These are phyloP conservation scores for Erodium moschatum DNA, from an alignment of 441 rosid genomes.

Conservation along the genomic window DNA sequence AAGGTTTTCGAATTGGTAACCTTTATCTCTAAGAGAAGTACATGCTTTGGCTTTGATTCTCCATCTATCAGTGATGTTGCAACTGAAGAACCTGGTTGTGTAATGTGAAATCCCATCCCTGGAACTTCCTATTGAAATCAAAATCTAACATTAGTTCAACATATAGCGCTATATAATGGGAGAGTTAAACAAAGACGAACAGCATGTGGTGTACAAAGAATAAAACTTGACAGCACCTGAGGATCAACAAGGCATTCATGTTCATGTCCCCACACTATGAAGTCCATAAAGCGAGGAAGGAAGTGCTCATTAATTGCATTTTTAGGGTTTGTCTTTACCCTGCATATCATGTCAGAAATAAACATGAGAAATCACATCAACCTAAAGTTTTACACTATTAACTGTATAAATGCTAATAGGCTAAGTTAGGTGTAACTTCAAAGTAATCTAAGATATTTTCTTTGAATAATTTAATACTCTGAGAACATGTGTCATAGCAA, in stretches of 20 bases:
- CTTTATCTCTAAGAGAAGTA: constrained; percentile 93
- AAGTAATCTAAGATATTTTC: neutral
- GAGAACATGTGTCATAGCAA: neutral
- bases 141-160: constrained; percentile 26
- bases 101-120: constrained; percentile 98
- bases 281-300: constrained; percentile 87
- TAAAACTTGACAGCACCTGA: constrained; percentile 44
- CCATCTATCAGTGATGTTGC: constrained; percentile 97
- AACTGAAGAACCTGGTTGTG: constrained; percentile 95
- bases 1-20: constrained; percentile 30
- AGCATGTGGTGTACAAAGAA: constrained; percentile 2
- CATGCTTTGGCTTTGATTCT: constrained; percentile 95
- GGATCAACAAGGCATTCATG: constrained; percentile 95
- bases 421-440: constrained; percentile 7
- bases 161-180: constrained; percentile 1
- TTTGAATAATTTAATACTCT: neutral
- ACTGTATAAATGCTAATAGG: constrained; percentile 6
- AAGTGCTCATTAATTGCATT: constrained; percentile 96
- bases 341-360: constrained; percentile 29
- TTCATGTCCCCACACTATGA: constrained; percentile 96
- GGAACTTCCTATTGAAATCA: constrained; percentile 69
- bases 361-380: constrained; percentile 17
- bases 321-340: constrained; percentile 92
- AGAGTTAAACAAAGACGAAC: neutral
- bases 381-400: constrained; percentile 4